These are phyloP conservation scores for Ogataea nonfermentans DNA, from an alignment of 805 yeast genomes.

Conservation along the genomic window DNA sequence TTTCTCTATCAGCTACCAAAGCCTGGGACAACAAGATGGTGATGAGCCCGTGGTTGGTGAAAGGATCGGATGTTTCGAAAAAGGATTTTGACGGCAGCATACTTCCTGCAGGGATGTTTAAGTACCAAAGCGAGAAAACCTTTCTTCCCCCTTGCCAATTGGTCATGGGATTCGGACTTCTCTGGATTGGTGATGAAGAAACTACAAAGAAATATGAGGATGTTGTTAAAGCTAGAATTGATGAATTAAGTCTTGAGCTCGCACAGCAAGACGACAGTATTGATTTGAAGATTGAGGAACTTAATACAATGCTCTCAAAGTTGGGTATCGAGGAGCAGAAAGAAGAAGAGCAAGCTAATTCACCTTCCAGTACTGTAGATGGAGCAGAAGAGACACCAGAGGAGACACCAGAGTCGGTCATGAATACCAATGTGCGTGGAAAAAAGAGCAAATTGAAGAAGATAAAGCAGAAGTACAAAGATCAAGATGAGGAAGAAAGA, in stretches of 20 bases:
- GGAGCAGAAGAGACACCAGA: conserved; percentile 11
- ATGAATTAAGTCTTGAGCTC: conserved; percentile 30
- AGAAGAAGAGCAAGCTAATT: conserved; percentile 9
- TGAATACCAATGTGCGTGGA: conserved; percentile 62
- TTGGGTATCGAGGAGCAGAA: conserved; percentile 16
- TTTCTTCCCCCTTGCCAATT: conserved; percentile 75
- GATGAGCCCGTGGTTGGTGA: conserved; percentile 84
- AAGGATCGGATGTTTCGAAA: conserved; percentile 66
- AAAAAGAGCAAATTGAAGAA: conserved; percentile 82
- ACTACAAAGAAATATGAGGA: conserved; percentile 38
- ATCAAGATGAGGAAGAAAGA: conserved; percentile 91
- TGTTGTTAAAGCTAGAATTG: conserved; percentile 24
- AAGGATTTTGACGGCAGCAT: conserved; percentile 56
- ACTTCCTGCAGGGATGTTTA: conserved; percentile 61
- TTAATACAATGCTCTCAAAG: conserved; percentile 31
- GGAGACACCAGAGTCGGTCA: conserved; percentile 19
- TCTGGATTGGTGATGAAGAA: conserved; percentile 68
- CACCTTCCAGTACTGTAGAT: conserved; percentile 12
- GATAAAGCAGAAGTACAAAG: conserved; percentile 77
- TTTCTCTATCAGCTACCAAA: conserved; percentile 73
- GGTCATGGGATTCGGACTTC: conserved; percentile 84
- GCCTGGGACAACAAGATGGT: conserved; percentile 90
- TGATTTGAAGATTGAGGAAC: conserved; percentile 28
- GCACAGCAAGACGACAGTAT: conserved; percentile 30
- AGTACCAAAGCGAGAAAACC: conserved; percentile 51